A percentile compares a stretch with the other conserved stretches of the same genome.
phyloP scores from a whole-genome alignment of 352 stramenopile species.

The Thalassiosira pacifica region DNA sequence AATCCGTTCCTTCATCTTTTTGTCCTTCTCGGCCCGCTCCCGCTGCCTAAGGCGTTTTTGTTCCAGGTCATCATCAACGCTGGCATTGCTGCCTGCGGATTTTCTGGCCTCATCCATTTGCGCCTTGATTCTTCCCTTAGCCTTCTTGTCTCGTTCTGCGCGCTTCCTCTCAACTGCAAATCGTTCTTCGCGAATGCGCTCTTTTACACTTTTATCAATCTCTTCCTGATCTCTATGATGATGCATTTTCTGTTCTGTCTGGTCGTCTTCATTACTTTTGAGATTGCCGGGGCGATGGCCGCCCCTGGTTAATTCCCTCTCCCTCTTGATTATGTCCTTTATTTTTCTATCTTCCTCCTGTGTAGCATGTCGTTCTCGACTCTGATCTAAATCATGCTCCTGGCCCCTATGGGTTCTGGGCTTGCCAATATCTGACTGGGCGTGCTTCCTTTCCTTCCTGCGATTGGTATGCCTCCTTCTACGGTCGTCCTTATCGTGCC shows the following conservation, averaged over 20 bases:
- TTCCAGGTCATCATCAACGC: too few species aligned
- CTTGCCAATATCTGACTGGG: neutral
- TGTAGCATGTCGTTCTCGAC: neutral
- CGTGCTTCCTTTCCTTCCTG: too few species aligned
- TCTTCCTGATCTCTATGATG: too few species aligned
- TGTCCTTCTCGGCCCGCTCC: conserved; percentile 23
- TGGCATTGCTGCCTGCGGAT: too few species aligned
- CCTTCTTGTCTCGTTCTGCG: too few species aligned
- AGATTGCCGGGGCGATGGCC: neutral
- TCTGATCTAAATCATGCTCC: neutral
- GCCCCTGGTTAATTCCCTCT: neutral
- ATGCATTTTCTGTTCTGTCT: conserved; percentile 1
- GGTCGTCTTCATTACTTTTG: neutral
- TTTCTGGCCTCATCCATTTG: too few species aligned
- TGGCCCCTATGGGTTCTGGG: neutral
- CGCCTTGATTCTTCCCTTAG: too few species aligned
- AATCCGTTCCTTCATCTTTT: conserved; percentile 21
- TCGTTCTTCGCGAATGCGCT: too few species aligned
- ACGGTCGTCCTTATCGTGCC: too few species aligned
- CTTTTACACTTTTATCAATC: too few species aligned
- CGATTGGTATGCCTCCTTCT: too few species aligned
- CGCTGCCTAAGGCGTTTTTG: conserved; percentile 7
- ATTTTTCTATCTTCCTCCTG: neutral
- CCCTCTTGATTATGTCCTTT: neutral
- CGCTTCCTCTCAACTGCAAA: too few species aligned